phyloP scores from a whole-genome alignment of 2,329 filamentous ascomycete species.

The Talaromyces sp. region DNA sequence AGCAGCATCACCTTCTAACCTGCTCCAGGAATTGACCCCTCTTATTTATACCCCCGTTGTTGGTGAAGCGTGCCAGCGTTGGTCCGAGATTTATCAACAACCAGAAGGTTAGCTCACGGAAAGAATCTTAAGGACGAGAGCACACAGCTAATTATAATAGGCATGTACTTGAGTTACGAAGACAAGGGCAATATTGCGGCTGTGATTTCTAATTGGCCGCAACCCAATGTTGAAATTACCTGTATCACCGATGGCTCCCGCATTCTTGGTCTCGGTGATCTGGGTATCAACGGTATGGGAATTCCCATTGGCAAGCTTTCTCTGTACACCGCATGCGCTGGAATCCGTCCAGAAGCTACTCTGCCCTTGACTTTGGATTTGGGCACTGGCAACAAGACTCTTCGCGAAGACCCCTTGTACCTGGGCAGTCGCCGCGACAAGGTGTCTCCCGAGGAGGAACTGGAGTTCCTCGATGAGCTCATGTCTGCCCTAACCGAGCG shows the following conservation, averaged over 20 bases:
- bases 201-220: slow-evolving; percentile 90
- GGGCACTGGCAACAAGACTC: slow-evolving; percentile 58
- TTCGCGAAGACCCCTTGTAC: slow-evolving; percentile 79
- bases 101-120: slow-evolving; percentile 62
- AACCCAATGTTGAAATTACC: slow-evolving; percentile 84
- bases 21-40: slow-evolving; percentile 41
- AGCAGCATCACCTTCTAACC: background rate
- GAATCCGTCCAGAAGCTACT: slow-evolving; percentile 73
- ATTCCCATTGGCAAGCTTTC: slow-evolving; percentile 96
- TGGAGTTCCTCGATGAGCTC: slow-evolving; percentile 93
- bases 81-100: slow-evolving; percentile 91
- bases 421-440: slow-evolving; percentile 83
- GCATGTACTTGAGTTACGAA: slow-evolving; percentile 90
- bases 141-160: slow-evolving; percentile 22
- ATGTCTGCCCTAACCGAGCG: slow-evolving; percentile 83
- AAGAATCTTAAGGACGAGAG: background rate
- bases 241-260: slow-evolving; percentile 95
- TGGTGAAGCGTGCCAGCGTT: slow-evolving; percentile 92
- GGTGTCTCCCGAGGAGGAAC: slow-evolving; percentile 69
- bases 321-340: slow-evolving; percentile 91
- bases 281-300: slow-evolving; percentile 95
- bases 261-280: slow-evolving; percentile 84
- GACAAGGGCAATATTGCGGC: slow-evolving; percentile 85
- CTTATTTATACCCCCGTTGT: slow-evolving; percentile 54
- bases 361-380: slow-evolving; percentile 60